These are phyloP conservation scores for Babesia caballi DNA, from an alignment of 169 alveolate genomes.

Conservation along the genomic window DNA sequence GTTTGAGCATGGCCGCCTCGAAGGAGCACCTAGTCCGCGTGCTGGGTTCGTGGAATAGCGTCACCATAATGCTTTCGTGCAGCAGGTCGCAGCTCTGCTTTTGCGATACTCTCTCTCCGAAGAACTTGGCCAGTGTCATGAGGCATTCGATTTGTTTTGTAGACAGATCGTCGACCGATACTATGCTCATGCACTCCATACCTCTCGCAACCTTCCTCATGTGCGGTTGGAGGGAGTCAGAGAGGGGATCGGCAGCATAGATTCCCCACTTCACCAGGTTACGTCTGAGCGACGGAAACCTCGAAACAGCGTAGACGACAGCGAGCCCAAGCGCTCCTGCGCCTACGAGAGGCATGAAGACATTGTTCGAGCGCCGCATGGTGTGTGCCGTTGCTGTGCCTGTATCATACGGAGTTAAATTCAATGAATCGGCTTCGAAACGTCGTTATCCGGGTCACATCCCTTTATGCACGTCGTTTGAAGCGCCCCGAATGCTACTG, in stretches of 20 bases:
- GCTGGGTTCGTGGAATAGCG: conserved; percentile 77
- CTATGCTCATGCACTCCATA: neutral
- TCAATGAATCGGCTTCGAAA: no score
- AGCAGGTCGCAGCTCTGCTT: conserved; percentile 15
- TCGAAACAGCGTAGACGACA: conserved; percentile 20
- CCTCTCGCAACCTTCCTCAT: conserved; percentile 49
- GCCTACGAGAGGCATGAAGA: conserved; percentile 8
- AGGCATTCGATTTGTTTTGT: conserved; percentile 39
- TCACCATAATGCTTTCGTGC: conserved; percentile 44
- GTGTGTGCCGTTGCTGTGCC: no score
- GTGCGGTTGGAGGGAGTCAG: conserved; percentile 32
- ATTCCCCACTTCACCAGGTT: conserved; percentile 28
- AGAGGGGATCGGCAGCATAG: conserved; percentile 17
- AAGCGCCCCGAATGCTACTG: neutral
- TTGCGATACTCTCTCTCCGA: conserved; percentile 39
- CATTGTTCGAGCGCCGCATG: neutral
- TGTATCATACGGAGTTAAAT: no score
- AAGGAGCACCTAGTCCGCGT: conserved; percentile 86
- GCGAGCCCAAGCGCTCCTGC: conserved; percentile 49
- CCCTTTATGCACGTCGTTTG: neutral
- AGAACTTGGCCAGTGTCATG: conserved; percentile 49
- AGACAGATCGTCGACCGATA: conserved; percentile 51
- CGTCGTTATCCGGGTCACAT: no score
- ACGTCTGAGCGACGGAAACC: conserved; percentile 14
- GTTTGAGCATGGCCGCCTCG: conserved; percentile 78